Evolutionary conservation across 2,329 filamentous ascomycete species (phyloP), one percentile per base, ranked within the genome.

Genomic region (Beauveria rudraprayagi): DNA sequence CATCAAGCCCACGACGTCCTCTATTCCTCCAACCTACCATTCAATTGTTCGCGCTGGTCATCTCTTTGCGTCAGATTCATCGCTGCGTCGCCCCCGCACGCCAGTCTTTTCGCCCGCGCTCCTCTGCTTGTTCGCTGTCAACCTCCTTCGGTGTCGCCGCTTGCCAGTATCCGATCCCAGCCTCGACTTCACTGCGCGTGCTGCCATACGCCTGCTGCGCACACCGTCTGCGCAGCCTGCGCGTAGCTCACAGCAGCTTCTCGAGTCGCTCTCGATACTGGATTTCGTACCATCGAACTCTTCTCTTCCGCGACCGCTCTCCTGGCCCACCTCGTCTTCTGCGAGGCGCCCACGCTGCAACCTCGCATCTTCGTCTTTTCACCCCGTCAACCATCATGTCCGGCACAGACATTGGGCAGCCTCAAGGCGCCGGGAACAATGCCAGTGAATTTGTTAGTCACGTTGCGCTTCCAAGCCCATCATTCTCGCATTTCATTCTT

Each of bases 401-500:
- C 61, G 71, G 68, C 57, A 66, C 70, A 54, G 73, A 75, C 60
- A 64, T 67, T 60, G 65, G 68, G 47, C 62, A 70, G 48, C 66
- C 69, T 71, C 68, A 75, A 69, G 70, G 67, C 66, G 77, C 78
- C 64, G 77, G 78, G 71, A 94, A 90, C 76, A 96, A 91, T 79
- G 95, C 92, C 65, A 96, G 92, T 82, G 92, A 96, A 79, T 96
- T 96, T 83, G 92, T 96, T 80, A 81, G 90, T 89, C 51, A 28
- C 44, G 53, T 24, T 59, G 50, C 19, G 17, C 16, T 14, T 57
- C 40, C 19, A 11, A 5, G n/a, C 9, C 14, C n/a, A 22, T 5
- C 3, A 37, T 14, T 5, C 26, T 16, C 9, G 14, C 19, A 11
- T 5, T 3, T 1, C n/a, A 19, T 28, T 24, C 10, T 3, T 19